phyloP scores from a whole-genome alignment of 306 rosid species.

The Malus orientalis region DNA sequence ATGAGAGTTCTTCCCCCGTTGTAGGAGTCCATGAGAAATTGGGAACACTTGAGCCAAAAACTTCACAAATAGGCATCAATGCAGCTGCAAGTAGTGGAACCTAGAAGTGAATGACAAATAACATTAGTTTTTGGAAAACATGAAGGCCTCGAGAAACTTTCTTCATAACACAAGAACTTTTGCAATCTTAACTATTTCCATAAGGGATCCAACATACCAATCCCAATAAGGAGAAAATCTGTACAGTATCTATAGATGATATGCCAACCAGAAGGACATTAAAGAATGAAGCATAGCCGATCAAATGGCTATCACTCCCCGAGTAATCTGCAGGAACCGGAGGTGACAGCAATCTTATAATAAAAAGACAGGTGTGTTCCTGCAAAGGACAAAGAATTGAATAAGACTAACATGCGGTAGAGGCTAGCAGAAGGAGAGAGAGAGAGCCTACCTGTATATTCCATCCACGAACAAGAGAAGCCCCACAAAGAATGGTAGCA shows the following conservation, averaged over 20 bases:
- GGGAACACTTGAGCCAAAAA: constrained; percentile 65
- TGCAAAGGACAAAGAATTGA: constrained; percentile 33
- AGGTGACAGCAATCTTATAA: constrained; percentile 58
- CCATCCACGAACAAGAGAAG: constrained; percentile 90
- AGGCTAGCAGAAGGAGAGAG: neutral
- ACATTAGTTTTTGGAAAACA: constrained; percentile 3
- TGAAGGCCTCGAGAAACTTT: neutral
- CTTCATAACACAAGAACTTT: neutral
- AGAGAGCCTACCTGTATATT: constrained; percentile 61
- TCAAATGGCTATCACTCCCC: constrained; percentile 65
- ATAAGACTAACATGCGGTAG: neutral
- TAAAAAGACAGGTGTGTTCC: constrained; percentile 66
- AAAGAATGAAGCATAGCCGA: constrained; percentile 66
- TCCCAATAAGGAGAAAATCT: constrained; percentile 89
- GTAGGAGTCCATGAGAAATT: constrained; percentile 42
- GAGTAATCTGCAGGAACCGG: constrained; percentile 47
- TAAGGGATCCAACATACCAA: constrained; percentile 47
- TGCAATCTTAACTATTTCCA: neutral
- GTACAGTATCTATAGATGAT: constrained; percentile 66
- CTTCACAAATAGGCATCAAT: constrained; percentile 77
- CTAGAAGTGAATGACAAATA: constrained; percentile 40
- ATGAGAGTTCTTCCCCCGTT: constrained; percentile 68
- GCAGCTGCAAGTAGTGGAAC: constrained; percentile 79
- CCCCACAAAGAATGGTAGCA: constrained; percentile 84
- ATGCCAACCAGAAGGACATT: constrained; percentile 69